phyloP scores from a whole-genome alignment of 2,329 filamentous ascomycete genomes.

The Colletotrichum echinochloae region DNA sequence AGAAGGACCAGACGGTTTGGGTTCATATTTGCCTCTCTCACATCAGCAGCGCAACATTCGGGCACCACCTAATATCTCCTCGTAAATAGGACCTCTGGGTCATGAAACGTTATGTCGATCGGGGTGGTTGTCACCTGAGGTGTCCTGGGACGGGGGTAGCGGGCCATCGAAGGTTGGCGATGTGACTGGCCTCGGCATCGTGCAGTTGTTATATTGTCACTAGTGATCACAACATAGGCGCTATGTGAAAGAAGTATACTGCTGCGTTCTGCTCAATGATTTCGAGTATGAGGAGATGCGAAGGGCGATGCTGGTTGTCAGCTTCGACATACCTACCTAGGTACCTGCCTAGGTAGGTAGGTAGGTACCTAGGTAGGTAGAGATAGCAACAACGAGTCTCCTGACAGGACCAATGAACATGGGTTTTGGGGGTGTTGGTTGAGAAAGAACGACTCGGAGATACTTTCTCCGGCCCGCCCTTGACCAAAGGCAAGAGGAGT shows the following conservation, averaged over 20 bases:
- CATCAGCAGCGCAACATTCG: not conserved
- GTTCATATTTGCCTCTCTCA: not conserved
- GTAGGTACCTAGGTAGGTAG: too few species aligned
- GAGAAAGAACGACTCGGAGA: not conserved
- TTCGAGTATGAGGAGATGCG: not conserved
- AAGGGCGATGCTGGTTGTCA: not conserved
- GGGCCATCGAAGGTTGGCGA: not conserved
- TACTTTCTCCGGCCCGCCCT: not conserved
- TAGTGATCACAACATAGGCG: not conserved
- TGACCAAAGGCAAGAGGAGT: not conserved
- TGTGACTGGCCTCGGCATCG: not conserved
- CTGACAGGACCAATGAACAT: not conserved
- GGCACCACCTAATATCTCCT: not conserved
- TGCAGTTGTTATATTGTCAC: not conserved
- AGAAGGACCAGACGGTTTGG: not conserved
- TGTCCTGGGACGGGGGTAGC: not conserved
- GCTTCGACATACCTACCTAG: too few species aligned
- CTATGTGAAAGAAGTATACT: not conserved
- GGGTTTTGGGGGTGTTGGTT: not conserved
- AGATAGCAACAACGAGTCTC: not conserved
- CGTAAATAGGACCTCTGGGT: not conserved
- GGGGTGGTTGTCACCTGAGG: not conserved
- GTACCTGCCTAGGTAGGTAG: too few species aligned
- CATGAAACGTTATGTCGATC: not conserved
- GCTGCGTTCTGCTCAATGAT: not conserved